These are phyloP conservation scores for Oryza meyeriana DNA, from an alignment of 176 grass and related monocot genomes.

Conservation along the genomic window DNA sequence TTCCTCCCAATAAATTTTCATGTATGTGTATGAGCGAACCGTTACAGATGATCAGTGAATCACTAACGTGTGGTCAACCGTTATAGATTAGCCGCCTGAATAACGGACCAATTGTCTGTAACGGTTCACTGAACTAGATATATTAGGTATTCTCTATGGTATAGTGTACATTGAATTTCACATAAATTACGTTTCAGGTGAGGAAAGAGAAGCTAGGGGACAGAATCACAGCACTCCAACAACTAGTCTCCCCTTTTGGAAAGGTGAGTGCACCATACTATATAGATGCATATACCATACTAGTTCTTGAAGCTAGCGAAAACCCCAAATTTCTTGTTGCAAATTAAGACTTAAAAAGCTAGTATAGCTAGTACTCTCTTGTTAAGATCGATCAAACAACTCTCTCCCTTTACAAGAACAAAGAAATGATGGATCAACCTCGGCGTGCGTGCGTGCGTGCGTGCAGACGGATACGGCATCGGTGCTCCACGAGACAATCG, in stretches of 20 bases:
- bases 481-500: slow-evolving; percentile 95
- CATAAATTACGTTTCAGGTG: slow-evolving; percentile 52
- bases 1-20: background rate
- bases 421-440: slow-evolving; percentile 19
- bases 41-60: too few relatives aligned
- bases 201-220: slow-evolving; percentile 99
- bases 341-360: too few relatives aligned
- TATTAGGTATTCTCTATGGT: too few relatives aligned
- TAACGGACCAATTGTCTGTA: too few relatives aligned
- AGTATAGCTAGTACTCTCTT: too few relatives aligned
- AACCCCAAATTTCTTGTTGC: too few relatives aligned
- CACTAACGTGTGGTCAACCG: background rate
- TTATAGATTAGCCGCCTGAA: background rate
- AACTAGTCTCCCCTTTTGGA: slow-evolving; percentile 99
- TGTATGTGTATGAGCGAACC: background rate
- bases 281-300: slow-evolving; percentile 7
- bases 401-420: background rate
- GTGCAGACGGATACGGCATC: slow-evolving; percentile 94
- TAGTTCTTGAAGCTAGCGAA: background rate
- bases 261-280: slow-evolving; percentile 52
- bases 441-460: slow-evolving; percentile 21
- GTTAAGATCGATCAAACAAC: background rate
- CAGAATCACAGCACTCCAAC: slow-evolving; percentile 94
- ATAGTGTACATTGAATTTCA: background rate
- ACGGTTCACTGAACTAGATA: too few relatives aligned